Conservation (phyloP, 345 rosid genomes). For the Gossypium turneri region DNA sequence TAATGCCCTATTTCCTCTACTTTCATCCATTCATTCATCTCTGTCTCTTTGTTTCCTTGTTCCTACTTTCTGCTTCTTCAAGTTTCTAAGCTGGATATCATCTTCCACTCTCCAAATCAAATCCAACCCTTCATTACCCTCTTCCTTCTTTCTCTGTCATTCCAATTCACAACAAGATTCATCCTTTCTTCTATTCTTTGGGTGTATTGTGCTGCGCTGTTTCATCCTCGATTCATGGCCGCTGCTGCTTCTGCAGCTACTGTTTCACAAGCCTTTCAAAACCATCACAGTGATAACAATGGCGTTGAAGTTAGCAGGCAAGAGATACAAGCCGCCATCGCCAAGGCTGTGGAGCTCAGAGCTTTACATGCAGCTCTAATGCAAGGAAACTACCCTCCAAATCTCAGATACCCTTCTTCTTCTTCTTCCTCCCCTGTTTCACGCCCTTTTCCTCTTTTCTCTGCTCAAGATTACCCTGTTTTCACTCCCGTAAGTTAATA, state of each 20-base stretch:
- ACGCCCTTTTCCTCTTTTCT: conserved; percentile 48
- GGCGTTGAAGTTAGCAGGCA: conserved; percentile 37
- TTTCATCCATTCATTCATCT: not conserved
- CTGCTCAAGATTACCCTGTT: conserved; percentile 92
- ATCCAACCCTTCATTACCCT: conserved; percentile 33
- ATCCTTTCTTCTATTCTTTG: conserved; percentile 5
- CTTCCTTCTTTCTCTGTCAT: conserved; percentile 8
- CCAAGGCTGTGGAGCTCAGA: conserved; percentile 77
- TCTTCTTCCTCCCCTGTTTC: conserved; percentile 46
- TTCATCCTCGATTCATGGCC: conserved; percentile 46
- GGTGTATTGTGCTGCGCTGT: conserved; percentile 28
- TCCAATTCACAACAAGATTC: not conserved
- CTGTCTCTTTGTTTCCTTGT: conserved; percentile 6
- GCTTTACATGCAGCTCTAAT: conserved; percentile 78
- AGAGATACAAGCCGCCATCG: conserved; percentile 78
- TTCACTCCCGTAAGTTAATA: conserved; percentile 74
- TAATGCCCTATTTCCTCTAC: conserved; percentile 3
- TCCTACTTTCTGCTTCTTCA: conserved; percentile 30
- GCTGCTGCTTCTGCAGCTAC: conserved; percentile 40
- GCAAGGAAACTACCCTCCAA: conserved; percentile 60
- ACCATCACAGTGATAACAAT: conserved; percentile 20
- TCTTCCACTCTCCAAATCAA: conserved; percentile 31
- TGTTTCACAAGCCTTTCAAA: conserved; percentile 36
- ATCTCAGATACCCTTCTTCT: conserved; percentile 43
- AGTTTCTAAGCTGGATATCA: conserved; percentile 32